These are phyloP conservation scores for Candida tallmaniae DNA, from an alignment of 805 yeast genomes.

Conservation along the genomic window DNA sequence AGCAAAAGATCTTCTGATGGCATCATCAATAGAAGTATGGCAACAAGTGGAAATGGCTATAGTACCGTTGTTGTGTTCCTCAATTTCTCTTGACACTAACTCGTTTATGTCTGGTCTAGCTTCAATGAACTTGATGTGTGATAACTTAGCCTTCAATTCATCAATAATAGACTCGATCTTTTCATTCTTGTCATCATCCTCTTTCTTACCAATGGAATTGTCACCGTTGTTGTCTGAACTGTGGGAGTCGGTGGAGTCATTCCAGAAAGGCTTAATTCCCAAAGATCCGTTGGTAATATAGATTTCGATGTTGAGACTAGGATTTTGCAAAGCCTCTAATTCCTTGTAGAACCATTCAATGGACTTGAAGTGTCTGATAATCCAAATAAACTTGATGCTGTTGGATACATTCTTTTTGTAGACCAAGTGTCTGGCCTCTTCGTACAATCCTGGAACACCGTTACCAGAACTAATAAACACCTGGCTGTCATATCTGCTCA, in stretches of 20 bases:
- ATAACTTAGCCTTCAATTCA: conserved; percentile 18
- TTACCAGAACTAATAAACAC: conserved; percentile 36
- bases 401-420: conserved; percentile 6
- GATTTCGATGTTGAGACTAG: conserved; percentile 33
- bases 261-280: conserved; percentile 11
- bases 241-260: conserved; percentile 7
- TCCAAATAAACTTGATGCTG: conserved; percentile 32
- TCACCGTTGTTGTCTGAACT: background rate
- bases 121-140: conserved; percentile 37
- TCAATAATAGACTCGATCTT: conserved; percentile 11
- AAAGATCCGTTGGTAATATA: conserved; percentile 32
- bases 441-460: conserved; percentile 38
- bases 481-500: conserved; percentile 24
- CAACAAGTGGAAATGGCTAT: conserved; percentile 49
- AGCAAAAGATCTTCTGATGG: conserved; percentile 23
- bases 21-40: conserved; percentile 40
- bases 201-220: background rate
- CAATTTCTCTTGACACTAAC: conserved; percentile 33
- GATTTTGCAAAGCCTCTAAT: conserved; percentile 25
- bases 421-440: conserved; percentile 26
- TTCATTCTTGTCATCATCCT: conserved; percentile 3
- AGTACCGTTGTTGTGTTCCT: conserved; percentile 24
- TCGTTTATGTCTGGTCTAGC: conserved; percentile 40
- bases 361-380: conserved; percentile 35
- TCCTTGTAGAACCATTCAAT: conserved; percentile 39